Evolutionary conservation across 768 basidiomycete genomes (phyloP), one percentile per base, ranked within the genome.

Genomic region (Xerocomus potaroensis): DNA sequence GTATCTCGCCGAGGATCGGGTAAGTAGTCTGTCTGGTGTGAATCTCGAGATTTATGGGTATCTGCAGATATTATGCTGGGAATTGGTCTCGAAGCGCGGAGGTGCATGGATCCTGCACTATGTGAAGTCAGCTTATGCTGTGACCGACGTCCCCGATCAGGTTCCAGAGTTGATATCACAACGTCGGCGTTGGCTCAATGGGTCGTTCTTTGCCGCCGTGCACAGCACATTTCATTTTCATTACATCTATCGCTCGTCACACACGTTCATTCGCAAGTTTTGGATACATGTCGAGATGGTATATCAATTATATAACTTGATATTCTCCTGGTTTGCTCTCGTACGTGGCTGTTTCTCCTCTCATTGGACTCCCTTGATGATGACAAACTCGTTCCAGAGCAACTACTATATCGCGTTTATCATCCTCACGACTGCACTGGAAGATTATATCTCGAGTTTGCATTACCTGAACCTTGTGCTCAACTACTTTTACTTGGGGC

Each of bases 171-270:
- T 98, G 50, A 91, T 99, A 57, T 90, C 90, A 0, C 95, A 98
- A 62, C 85, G 95, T 41, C 79, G 95, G 30, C 84, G 94, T 32
- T 98, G 95, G 95, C 77, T 99, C 22, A 97, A 97, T 65, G 92
- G 95, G 12, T 94, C 91, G 4, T 98, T 99, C 81, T 99, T 99
- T 67, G 96, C 94, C 9, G 91, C 88, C 0, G 82, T 98, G 14
- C 93, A 98, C 69, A 84, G 86, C 47, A 87, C 83, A 4, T 75
- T 93, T 54, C 91, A 98, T 63, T 98, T 99, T 68, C 84, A 89
- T 54, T 97, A 97, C 62, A 80, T 99, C 32, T 98, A 98, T 65
- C 82, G 95, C 21, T 91, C 87, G 8, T 84, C 88, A 16, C 93
- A 95, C 64, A 68, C 77, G 0, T 78, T 92, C 62, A 24, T 84